These are phyloP conservation scores for Lepiota subincarnata DNA, from an alignment of 768 basidiomycete genomes.

Conservation along the genomic window DNA sequence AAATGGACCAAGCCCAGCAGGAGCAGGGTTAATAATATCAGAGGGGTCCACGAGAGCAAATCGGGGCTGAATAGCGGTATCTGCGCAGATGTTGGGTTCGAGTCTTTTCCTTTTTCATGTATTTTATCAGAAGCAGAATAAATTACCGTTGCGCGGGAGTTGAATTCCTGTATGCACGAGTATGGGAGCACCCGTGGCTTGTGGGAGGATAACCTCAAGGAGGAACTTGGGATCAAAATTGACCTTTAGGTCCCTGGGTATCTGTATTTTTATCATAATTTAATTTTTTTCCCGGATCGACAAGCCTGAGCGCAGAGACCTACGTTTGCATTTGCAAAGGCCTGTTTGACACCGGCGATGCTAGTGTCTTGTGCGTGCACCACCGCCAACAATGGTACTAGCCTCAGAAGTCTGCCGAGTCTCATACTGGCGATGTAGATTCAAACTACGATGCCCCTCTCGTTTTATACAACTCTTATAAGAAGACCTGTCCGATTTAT, in stretches of 20 bases:
- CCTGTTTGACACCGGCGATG: constrained; percentile 18
- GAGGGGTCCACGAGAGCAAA: constrained; percentile 25
- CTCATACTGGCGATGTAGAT: background rate
- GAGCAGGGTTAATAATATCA: constrained; percentile 4
- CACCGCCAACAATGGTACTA: background rate
- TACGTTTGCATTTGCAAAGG: constrained; percentile 23
- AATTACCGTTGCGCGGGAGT: constrained; percentile 22
- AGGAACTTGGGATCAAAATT: constrained; percentile 24
- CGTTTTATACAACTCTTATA: no score
- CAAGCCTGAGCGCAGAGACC: background rate
- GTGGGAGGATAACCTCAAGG: constrained; percentile 24
- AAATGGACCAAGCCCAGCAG: constrained; percentile 28
- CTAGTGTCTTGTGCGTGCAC: constrained; percentile 21
- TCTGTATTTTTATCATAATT: constrained; percentile 13
- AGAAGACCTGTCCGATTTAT: no score
- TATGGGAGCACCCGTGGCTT: constrained; percentile 16
- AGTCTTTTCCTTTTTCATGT: no score
- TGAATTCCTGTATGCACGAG: constrained; percentile 25
- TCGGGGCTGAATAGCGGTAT: constrained; percentile 30
- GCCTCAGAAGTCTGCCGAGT: background rate
- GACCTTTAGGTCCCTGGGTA: constrained; percentile 20
- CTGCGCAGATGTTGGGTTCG: constrained; percentile 17
- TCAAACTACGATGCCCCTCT: no score
- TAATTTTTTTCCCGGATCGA: background rate
- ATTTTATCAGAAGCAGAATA: no score